Conservation (phyloP, 306 rosid species). For the Castanea mollissima region DNA sequence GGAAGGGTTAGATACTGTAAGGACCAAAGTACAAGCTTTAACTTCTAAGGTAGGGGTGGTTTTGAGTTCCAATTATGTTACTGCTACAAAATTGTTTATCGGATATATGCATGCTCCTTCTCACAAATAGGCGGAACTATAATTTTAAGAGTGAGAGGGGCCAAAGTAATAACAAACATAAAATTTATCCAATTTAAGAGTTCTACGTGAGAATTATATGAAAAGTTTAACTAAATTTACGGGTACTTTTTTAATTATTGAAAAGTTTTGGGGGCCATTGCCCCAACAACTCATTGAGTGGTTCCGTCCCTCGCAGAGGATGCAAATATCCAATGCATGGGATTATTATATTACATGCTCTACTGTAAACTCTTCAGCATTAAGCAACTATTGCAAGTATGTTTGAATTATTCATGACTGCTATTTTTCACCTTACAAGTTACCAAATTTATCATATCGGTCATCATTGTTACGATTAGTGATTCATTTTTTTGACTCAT, state of each 20-base stretch:
- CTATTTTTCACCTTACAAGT: not conserved
- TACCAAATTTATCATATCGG: not conserved
- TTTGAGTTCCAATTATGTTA: not conserved
- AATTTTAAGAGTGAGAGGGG: too few species aligned
- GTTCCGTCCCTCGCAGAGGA: too few species aligned
- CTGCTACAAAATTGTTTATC: not conserved
- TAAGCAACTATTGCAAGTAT: not conserved
- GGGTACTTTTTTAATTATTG: too few species aligned
- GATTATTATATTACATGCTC: not conserved
- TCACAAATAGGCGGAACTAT: too few species aligned
- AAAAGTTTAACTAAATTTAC: too few species aligned
- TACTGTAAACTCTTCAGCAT: not conserved
- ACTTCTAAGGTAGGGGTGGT: constrained; percentile 53
- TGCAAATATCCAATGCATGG: too few species aligned
- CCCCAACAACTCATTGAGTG: too few species aligned
- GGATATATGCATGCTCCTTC: too few species aligned
- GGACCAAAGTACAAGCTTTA: constrained; percentile 60
- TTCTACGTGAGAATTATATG: too few species aligned
- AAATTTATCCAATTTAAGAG: too few species aligned
- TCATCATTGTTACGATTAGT: not conserved
- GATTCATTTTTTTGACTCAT: not conserved
- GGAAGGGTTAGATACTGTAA: constrained; percentile 64
- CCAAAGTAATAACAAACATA: too few species aligned
- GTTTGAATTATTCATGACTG: not conserved
- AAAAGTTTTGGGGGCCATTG: too few species aligned